Evolutionary conservation across 306 rosid genomes (phyloP).

Genomic region (Gynostemma pentaphyllum): DNA sequence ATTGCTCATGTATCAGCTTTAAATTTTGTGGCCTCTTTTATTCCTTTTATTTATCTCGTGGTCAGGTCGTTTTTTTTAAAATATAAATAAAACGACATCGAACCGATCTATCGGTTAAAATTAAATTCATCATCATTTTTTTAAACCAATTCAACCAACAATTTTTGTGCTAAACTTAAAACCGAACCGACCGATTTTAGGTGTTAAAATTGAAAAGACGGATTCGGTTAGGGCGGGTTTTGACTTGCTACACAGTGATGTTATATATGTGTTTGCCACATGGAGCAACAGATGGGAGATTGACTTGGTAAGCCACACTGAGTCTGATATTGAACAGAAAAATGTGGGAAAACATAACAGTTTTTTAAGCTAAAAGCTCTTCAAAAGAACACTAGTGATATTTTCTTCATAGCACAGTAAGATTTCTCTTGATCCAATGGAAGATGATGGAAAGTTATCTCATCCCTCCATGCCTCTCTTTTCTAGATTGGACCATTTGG

Average conservation of each 20-base stretch:
- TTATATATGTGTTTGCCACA: too few relatives aligned
- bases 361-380: not conserved
- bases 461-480: conserved; percentile 38
- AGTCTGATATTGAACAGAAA: not conserved
- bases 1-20: not conserved
- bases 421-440: not conserved
- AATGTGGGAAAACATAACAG: not conserved
- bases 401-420: not conserved
- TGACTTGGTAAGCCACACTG: not conserved
- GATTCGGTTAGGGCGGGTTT: too few relatives aligned
- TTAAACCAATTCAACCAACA: too few relatives aligned
- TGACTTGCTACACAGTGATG: too few relatives aligned
- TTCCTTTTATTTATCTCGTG: too few relatives aligned
- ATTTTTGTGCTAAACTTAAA: too few relatives aligned
- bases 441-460: not conserved
- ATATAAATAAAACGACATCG: too few relatives aligned
- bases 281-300: not conserved
- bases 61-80: too few relatives aligned
- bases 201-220: too few relatives aligned
- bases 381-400: not conserved
- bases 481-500: conserved; percentile 66
- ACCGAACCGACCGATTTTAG: too few relatives aligned
- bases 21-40: not conserved
- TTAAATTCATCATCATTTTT: too few relatives aligned
- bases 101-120: too few relatives aligned